Percentiles rank a stretch among this genome's conserved stretches.
These are phyloP conservation scores for Vitis riparia DNA, from an alignment of 164 flowering plant species.

Conservation along the genomic window DNA sequence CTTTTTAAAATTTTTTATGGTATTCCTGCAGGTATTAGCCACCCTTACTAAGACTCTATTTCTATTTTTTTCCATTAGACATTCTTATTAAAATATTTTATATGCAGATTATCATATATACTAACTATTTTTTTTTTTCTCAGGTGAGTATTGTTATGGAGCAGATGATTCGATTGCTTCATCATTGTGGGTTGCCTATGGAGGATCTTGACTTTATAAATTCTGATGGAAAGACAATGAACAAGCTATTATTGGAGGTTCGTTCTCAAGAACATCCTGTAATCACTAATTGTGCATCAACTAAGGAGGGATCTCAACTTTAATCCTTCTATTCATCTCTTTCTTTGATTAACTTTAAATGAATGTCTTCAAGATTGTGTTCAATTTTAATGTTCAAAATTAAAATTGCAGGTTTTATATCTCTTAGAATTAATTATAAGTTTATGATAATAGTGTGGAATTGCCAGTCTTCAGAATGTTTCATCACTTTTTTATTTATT, in stretches of 20 bases:
- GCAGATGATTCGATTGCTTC: slow-evolving; percentile 93
- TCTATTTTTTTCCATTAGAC: not conserved
- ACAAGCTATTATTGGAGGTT: slow-evolving; percentile 85
- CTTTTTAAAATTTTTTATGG: no score
- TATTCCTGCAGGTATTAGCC: not conserved
- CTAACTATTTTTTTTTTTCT: slow-evolving; percentile 10
- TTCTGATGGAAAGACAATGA: slow-evolving; percentile 89
- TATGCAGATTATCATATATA: not conserved
- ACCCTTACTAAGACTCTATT: not conserved
- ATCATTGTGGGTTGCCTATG: slow-evolving; percentile 72
- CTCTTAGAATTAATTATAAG: no score
- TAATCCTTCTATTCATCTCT: not conserved
- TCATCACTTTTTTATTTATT: no score
- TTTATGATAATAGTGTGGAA: no score
- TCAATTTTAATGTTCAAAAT: no score
- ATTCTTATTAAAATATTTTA: not conserved
- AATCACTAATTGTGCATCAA: no score
- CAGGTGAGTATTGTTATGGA: slow-evolving; percentile 97
- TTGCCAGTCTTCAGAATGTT: no score
- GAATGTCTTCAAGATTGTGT: no score
- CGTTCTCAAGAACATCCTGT: slow-evolving; percentile 5
- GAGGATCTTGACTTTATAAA: slow-evolving; percentile 96
- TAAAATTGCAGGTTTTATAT: no score
- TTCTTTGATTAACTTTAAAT: no score
- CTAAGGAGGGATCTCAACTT: not conserved